These are phyloP conservation scores for Boletus pseudopeckii DNA, from an alignment of 768 basidiomycete species.

Conservation along the genomic window DNA sequence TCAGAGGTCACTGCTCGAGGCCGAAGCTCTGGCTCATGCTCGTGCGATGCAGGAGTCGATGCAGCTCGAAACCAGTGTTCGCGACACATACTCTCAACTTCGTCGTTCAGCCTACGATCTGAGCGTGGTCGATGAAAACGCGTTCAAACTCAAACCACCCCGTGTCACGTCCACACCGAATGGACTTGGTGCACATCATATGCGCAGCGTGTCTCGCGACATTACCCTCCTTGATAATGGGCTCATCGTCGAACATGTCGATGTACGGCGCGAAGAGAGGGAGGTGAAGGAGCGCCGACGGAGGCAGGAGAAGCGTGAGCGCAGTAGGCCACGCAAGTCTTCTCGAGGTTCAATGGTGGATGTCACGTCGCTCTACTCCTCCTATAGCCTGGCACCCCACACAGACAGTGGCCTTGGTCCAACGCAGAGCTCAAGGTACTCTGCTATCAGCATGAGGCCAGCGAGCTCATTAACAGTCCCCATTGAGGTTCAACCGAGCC, in stretches of 20 bases:
- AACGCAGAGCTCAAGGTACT: slow-evolving; percentile 61
- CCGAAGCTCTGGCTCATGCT: slow-evolving; percentile 75
- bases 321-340: slow-evolving; percentile 60
- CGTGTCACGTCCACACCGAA: slow-evolving; percentile 36
- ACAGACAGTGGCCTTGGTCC: slow-evolving; percentile 57
- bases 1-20: slow-evolving; percentile 77
- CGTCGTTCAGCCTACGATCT: slow-evolving; percentile 76
- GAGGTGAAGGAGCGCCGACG: slow-evolving; percentile 69
- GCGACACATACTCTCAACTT: slow-evolving; percentile 76
- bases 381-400: slow-evolving; percentile 50
- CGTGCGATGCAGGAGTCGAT: slow-evolving; percentile 77
- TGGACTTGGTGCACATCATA: slow-evolving; percentile 33
- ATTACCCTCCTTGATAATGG: slow-evolving; percentile 83
- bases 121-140: slow-evolving; percentile 48
- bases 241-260: slow-evolving; percentile 84
- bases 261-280: slow-evolving; percentile 74
- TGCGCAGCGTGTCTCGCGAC: slow-evolving; percentile 60
- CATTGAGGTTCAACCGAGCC: slow-evolving; percentile 51
- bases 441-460: slow-evolving; percentile 52
- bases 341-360: slow-evolving; percentile 71
- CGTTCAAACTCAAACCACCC: slow-evolving; percentile 70
- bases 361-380: slow-evolving; percentile 70
- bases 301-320: slow-evolving; percentile 61
- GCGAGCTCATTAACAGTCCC: slow-evolving; percentile 60
- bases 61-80: slow-evolving; percentile 70